phyloP scores from a whole-genome alignment of 2,329 filamentous ascomycete genomes.

The Hypoxylon sp. region DNA sequence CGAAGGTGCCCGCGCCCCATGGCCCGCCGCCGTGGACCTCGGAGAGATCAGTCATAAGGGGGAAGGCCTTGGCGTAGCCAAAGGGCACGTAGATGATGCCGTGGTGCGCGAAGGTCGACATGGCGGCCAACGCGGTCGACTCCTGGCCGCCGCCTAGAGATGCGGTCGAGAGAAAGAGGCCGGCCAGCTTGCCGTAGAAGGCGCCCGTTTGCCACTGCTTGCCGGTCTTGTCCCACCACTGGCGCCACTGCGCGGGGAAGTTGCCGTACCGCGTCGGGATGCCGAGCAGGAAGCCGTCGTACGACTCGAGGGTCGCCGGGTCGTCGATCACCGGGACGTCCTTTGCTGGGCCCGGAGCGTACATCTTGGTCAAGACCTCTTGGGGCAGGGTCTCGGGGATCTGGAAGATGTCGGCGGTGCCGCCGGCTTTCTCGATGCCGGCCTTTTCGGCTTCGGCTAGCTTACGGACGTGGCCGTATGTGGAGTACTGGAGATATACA shows the following conservation, averaged over 20 bases:
- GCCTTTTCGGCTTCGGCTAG: conserved; percentile 91
- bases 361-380: conserved; percentile 90
- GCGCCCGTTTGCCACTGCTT: conserved; percentile 84
- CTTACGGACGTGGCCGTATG: conserved; percentile 90
- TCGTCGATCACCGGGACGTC: conserved; percentile 75
- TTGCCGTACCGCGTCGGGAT: conserved; percentile 97
- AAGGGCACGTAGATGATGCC: conserved; percentile 97
- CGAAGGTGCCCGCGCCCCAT: conserved; percentile 96
- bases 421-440: conserved; percentile 90
- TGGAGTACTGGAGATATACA: conserved; percentile 77
- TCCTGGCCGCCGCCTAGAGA: conserved; percentile 93
- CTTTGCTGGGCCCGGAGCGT: conserved; percentile 82
- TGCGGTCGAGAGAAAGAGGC: conserved; percentile 91
- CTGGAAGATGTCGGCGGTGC: conserved; percentile 86
- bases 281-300: conserved; percentile 92
- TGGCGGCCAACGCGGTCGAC: conserved; percentile 81
- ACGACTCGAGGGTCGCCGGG: conserved; percentile 74
- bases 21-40: conserved; percentile 90
- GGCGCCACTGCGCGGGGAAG: conserved; percentile 96
- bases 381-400: conserved; percentile 87
- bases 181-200: conserved; percentile 90
- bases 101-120: conserved; percentile 93
- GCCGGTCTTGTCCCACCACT: conserved; percentile 92
- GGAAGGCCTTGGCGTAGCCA: conserved; percentile 87
- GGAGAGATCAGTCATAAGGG: conserved; percentile 75